Evolutionary conservation across 1,139 yeast species (phyloP).

Genomic region (Diutina siamensis): DNA sequence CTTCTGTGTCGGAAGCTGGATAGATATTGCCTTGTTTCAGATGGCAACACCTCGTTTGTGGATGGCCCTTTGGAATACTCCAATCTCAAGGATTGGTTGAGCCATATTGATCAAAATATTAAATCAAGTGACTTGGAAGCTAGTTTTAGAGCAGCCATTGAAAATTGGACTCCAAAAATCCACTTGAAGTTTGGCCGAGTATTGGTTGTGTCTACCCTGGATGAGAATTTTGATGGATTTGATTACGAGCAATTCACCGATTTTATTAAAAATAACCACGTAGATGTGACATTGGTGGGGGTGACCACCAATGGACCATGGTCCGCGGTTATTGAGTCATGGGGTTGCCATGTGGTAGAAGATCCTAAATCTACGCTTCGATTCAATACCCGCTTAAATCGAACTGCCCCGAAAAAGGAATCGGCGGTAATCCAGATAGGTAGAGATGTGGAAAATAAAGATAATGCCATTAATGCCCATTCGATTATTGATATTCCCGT

Average conservation of each 20-base stretch:
- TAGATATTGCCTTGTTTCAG: not conserved
- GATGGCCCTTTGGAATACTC: not conserved
- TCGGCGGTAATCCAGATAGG: not conserved
- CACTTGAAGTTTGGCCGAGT: not conserved
- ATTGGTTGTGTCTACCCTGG: not conserved
- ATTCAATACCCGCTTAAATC: not conserved
- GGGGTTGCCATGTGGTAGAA: not conserved
- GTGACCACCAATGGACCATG: not conserved
- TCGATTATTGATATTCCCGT: not conserved
- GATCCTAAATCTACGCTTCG: not conserved
- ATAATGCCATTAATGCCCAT: not conserved
- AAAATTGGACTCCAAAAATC: not conserved
- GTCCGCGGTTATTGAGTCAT: not conserved
- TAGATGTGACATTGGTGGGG: not conserved
- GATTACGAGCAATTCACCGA: not conserved
- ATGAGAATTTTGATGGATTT: not conserved
- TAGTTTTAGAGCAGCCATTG: not conserved
- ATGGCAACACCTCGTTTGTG: conserved; percentile 1
- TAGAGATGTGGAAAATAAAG: not conserved
- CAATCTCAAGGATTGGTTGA: not conserved
- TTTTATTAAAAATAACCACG: not conserved
- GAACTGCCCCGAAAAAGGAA: not conserved
- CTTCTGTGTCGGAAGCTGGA: conserved; percentile 3
- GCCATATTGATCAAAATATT: not conserved
- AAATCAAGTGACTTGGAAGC: not conserved